These are phyloP conservation scores for Dothideomycetes sp. DNA, from an alignment of 2,329 filamentous ascomycete species.

Conservation along the genomic window DNA sequence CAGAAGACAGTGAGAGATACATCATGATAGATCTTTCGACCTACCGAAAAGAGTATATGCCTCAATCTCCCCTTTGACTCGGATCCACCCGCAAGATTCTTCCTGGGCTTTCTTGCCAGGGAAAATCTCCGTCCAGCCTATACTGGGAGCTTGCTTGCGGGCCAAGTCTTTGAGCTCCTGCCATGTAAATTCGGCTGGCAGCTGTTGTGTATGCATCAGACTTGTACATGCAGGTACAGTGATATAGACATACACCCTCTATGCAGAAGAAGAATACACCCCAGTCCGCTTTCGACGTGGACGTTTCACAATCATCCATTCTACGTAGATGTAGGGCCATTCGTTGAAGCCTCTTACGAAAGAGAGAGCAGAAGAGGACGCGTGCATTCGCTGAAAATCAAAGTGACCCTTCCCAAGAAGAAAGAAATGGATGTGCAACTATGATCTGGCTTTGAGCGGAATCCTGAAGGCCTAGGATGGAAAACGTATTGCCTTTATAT, in stretches of 20 bases:
- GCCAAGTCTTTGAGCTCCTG: slow-evolving; percentile 7
- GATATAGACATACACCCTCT: slow-evolving; percentile 3
- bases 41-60: slow-evolving; percentile 7
- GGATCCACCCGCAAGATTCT: slow-evolving; percentile 6
- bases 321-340: not conserved
- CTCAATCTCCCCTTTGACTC: slow-evolving; percentile 2
- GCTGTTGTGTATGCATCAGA: not conserved
- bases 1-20: too few relatives aligned
- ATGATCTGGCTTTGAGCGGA: too few relatives aligned
- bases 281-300: slow-evolving; percentile 1
- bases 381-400: not conserved
- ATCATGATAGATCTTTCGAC: too few relatives aligned
- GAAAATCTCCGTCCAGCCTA: slow-evolving; percentile 7
- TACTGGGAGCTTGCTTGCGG: slow-evolving; percentile 3
- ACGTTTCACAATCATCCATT: not conserved
- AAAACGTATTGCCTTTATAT: too few relatives aligned
- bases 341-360: not conserved
- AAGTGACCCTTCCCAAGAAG: too few relatives aligned
- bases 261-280: slow-evolving; percentile 7
- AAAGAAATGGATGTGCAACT: too few relatives aligned
- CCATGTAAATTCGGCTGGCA: slow-evolving; percentile 8
- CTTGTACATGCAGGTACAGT: not conserved
- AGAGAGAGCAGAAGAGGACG: not conserved
- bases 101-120: slow-evolving; percentile 1
- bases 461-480: too few relatives aligned